phyloP scores from a whole-genome alignment of 176 grass and related monocot species.

The Pontederia crassipes region DNA sequence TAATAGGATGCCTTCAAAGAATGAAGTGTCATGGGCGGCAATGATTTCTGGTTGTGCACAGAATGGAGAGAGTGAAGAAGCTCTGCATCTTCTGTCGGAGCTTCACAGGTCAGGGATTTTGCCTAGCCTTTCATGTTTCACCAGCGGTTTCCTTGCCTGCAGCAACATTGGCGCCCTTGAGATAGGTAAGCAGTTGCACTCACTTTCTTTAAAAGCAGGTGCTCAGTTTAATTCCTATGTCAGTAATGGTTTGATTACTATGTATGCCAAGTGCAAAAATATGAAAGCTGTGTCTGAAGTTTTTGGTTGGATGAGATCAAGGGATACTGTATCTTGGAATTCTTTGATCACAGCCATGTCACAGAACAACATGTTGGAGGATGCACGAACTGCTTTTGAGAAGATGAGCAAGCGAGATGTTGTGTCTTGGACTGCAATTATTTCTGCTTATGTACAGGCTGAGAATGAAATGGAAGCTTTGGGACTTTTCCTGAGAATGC shows the following conservation, averaged over 20 bases:
- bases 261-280: conserved; percentile 25
- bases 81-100: conserved; percentile 22
- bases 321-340: conserved; percentile 25
- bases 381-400: conserved; percentile 20
- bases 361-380: conserved; percentile 16
- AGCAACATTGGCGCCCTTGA: conserved; percentile 24
- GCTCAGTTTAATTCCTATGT: conserved; percentile 28
- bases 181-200: conserved; percentile 14
- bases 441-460: conserved; percentile 16
- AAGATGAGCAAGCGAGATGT: conserved; percentile 12
- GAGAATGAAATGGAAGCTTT: conserved; percentile 11
- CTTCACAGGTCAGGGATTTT: conserved; percentile 17
- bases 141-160: conserved; percentile 22
- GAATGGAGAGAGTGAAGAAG: conserved; percentile 53
- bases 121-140: conserved; percentile 22
- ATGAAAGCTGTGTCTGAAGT: conserved; percentile 18
- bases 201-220: conserved; percentile 12
- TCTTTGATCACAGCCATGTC: conserved; percentile 16
- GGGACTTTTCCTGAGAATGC: conserved; percentile 16
- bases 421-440: conserved; percentile 21
- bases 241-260: conserved; percentile 19
- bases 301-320: conserved; percentile 18
- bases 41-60: conserved; percentile 66
- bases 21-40: conserved; percentile 18
- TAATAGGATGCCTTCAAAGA: conserved; percentile 34